Conservation (phyloP, 2,329 filamentous ascomycete species). For the Leptographium procerum region DNA sequence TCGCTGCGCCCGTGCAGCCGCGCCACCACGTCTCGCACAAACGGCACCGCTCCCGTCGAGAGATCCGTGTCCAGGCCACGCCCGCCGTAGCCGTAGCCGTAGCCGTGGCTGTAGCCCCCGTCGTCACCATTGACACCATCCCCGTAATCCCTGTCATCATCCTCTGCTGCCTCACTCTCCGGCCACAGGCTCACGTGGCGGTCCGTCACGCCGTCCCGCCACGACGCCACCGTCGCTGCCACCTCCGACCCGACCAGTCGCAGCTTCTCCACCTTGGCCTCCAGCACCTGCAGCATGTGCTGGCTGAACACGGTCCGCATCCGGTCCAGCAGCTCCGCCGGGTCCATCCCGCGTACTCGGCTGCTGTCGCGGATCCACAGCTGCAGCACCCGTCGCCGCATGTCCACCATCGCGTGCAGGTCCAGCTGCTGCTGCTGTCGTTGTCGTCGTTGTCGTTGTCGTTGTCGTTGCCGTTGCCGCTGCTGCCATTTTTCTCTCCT, state of each 20-base stretch:
- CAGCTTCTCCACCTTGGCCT: conserved; percentile 52
- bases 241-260: conserved; percentile 54
- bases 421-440: conserved; percentile 25
- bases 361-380: conserved; percentile 64
- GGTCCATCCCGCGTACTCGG: conserved; percentile 54
- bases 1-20: conserved; percentile 63
- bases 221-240: conserved; percentile 46
- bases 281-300: conserved; percentile 52
- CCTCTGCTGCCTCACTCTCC: background rate
- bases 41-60: conserved; percentile 49
- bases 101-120: too few species aligned
- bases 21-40: conserved; percentile 59
- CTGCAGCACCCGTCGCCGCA: conserved; percentile 60
- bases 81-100: too few species aligned
- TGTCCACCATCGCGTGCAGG: conserved; percentile 55
- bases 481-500: too few species aligned
- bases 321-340: conserved; percentile 54
- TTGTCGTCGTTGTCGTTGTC: background rate
- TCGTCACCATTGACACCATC: conserved; percentile 21
- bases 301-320: conserved; percentile 59
- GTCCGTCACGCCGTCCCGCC: conserved; percentile 43
- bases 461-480: background rate
- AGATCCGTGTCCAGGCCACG: conserved; percentile 55
- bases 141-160: background rate
- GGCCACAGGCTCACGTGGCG: conserved; percentile 51